Conservation (phyloP, 139 green algal genomes). For the Mesostigma viride region DNA sequence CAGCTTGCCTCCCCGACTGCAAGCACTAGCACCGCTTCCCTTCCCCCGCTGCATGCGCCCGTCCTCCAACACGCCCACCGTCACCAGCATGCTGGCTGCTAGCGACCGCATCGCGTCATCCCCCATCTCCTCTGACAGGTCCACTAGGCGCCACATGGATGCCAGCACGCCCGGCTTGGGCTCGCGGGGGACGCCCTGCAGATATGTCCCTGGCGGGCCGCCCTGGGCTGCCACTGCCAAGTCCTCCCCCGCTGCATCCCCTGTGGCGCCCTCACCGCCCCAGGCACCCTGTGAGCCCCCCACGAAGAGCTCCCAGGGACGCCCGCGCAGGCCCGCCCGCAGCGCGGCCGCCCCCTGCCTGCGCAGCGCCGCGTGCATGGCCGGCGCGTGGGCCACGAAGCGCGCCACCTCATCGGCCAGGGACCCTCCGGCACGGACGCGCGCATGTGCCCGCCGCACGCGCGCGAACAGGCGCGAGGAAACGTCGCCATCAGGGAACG, state of each 20-base stretch:
- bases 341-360: neutral
- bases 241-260: too few species aligned
- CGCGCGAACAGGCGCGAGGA: neutral
- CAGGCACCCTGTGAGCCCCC: neutral
- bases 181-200: too few species aligned
- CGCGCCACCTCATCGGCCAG: neutral
- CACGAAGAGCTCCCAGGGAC: neutral
- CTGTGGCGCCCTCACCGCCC: neutral
- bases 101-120: neutral
- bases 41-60: too few species aligned
- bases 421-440: neutral
- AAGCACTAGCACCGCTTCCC: too few species aligned
- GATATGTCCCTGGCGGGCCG: too few species aligned
- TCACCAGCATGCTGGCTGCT: neutral
- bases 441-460: neutral
- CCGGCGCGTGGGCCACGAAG: neutral
- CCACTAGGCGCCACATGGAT: neutral
- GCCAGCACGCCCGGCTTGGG: neutral
- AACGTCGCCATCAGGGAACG: neutral
- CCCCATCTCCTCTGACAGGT: neutral
- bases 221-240: too few species aligned
- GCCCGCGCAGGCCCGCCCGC: neutral
- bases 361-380: neutral
- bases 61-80: conserved; percentile 9
- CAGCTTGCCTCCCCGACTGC: too few species aligned